These are phyloP conservation scores for Endoconidiophora laricicola DNA, from an alignment of 2,329 filamentous ascomycete genomes.

Conservation along the genomic window DNA sequence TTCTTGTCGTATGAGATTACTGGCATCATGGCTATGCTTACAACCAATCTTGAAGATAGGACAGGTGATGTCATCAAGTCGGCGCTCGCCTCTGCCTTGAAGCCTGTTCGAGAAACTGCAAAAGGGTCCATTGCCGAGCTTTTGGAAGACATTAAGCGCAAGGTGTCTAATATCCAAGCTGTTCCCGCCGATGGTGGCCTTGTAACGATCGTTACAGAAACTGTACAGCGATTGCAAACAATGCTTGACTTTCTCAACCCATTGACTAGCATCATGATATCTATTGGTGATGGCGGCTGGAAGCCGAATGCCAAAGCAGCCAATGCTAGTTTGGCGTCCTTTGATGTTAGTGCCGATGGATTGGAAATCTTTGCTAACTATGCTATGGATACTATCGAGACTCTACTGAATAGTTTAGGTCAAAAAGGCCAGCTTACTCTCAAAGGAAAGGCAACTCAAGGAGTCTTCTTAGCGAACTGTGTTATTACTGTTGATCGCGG, in stretches of 20 bases:
- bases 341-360: constrained; percentile 80
- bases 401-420: constrained; percentile 59
- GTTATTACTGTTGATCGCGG: constrained; percentile 70
- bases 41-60: constrained; percentile 60
- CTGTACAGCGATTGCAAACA: constrained; percentile 69
- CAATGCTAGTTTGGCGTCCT: constrained; percentile 50
- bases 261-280: constrained; percentile 78
- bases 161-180: constrained; percentile 44
- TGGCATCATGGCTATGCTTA: constrained; percentile 69
- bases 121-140: constrained; percentile 72
- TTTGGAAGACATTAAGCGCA: constrained; percentile 65
- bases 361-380: constrained; percentile 80
- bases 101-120: constrained; percentile 80
- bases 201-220: constrained; percentile 62
- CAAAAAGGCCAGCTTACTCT: constrained; percentile 54
- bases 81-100: constrained; percentile 67
- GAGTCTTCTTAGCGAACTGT: constrained; percentile 83
- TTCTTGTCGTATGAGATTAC: constrained; percentile 91
- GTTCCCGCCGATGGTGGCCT: constrained; percentile 66
- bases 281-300: constrained; percentile 88
- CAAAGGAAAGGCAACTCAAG: constrained; percentile 62
- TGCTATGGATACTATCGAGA: constrained; percentile 73
- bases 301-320: constrained; percentile 38
- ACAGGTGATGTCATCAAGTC: constrained; percentile 68
- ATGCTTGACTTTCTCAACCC: constrained; percentile 78